Percentiles rank a stretch among this genome's conserved stretches.
phyloP scores from a whole-genome alignment of 2,329 filamentous ascomycete species.

The Tolypocladium amazonense region DNA sequence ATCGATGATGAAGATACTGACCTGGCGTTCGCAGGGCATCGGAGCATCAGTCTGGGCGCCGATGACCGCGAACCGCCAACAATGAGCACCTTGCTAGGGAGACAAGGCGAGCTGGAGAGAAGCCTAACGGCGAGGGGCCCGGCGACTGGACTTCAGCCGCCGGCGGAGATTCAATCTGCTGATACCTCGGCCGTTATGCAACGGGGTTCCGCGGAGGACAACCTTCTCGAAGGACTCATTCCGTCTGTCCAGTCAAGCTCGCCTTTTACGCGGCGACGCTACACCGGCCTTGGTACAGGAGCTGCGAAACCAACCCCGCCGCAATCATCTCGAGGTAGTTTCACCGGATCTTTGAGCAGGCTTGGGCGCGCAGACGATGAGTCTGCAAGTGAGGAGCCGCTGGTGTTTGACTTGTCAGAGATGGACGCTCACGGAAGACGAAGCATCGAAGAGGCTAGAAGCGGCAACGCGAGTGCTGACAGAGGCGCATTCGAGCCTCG shows the following conservation, averaged over 20 bases:
- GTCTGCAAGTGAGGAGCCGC: slow-evolving; percentile 54
- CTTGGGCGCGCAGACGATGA: slow-evolving; percentile 31
- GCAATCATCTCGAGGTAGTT: slow-evolving; percentile 34
- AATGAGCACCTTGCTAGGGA: slow-evolving; percentile 50
- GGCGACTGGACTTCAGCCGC: slow-evolving; percentile 25
- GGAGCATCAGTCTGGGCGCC: slow-evolving; percentile 57
- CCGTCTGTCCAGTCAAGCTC: slow-evolving; percentile 28
- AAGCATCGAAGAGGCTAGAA: slow-evolving; percentile 45
- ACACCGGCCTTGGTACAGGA: slow-evolving; percentile 27
- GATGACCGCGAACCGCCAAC: slow-evolving; percentile 55
- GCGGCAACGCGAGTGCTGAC: slow-evolving; percentile 27
- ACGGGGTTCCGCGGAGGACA: slow-evolving; percentile 33
- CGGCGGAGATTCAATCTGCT: slow-evolving; percentile 28
- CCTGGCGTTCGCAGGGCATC: slow-evolving; percentile 47
- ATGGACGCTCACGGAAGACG: slow-evolving; percentile 49
- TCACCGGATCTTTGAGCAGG: slow-evolving; percentile 28
- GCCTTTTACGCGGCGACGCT: slow-evolving; percentile 35
- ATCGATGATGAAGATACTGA: slow-evolving; percentile 51
- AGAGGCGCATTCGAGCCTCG: slow-evolving; percentile 28
- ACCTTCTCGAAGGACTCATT: slow-evolving; percentile 34
- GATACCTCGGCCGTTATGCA: slow-evolving; percentile 28
- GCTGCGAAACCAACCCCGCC: slow-evolving; percentile 28
- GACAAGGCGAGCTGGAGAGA: slow-evolving; percentile 24
- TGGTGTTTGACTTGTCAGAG: slow-evolving; percentile 66
- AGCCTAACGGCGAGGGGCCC: slow-evolving; percentile 13